Evolutionary conservation across 306 rosid species (phyloP), one percentile per base, ranked within the genome.

Genomic region (Crotalaria pallida): DNA sequence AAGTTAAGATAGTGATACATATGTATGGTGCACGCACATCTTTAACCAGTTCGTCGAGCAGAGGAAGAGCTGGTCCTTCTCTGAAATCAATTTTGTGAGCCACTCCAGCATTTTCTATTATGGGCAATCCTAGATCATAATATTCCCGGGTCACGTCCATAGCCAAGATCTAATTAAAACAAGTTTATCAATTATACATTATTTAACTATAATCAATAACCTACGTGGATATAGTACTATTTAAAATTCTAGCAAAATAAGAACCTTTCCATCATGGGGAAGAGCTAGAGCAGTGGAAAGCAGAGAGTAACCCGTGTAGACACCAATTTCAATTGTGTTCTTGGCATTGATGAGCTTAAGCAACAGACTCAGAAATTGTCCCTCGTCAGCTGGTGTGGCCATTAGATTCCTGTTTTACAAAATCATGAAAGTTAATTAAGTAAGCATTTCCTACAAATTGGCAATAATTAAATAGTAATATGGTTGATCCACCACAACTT

Each of bases 281-380:
- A 92, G 77, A 50, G 98, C 98, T 4, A 92, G 83, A 49, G 98
- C 98, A 0, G 96, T 88, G 65, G 96, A 87, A 0, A 92, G 96
- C 27, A 92, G 84, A 38, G 98, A 92, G 71, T 92, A 92, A 15
- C 98, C 98, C 1, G 98, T 92, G 85, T 47, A 92, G 48, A 92
- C 98, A 61, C 98, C 98, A 36, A 92, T 92, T 84, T 92, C 98
- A 83, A 89, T 67, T 22, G 98, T 89, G 75, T 91, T 92, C 75
- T 89, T 92, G 18, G 96, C 95, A 67, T 92, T 89, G 26, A 82
- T 86, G 8, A 92, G 83, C 82, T 92, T 92, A 65, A 92, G 48
- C 2, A 92, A 77, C 95, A 92, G 81, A 77, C 74, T 83, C 80
- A 92, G 56, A 80, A 92, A 82, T 16, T 92, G 98, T 0, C 96